phyloP scores from a whole-genome alignment of 2,329 filamentous ascomycete genomes.

The Cytospora mali region DNA sequence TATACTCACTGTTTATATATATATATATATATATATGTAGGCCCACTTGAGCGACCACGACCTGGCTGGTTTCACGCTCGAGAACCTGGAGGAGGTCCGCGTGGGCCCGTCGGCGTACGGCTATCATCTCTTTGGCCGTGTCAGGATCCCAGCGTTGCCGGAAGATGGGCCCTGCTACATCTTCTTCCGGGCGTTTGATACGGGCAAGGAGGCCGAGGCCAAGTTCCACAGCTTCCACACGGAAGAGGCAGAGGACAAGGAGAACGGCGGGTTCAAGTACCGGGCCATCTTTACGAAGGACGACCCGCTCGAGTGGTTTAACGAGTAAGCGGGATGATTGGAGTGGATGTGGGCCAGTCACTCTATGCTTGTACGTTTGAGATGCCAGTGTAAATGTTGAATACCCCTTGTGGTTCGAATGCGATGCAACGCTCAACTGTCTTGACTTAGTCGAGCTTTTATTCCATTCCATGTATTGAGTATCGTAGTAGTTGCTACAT shows the following conservation, averaged over 20 bases:
- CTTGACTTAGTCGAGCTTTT: not conserved
- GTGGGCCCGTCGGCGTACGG: constrained; percentile 51
- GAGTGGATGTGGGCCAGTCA: not conserved
- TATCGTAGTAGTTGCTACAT: not conserved
- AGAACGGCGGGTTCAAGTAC: constrained; percentile 47
- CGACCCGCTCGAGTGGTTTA: constrained; percentile 58
- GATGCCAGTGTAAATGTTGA: not conserved
- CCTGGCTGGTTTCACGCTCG: constrained; percentile 40
- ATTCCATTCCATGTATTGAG: not conserved
- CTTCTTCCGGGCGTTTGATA: constrained; percentile 52
- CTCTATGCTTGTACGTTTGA: not conserved
- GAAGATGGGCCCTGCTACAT: constrained; percentile 45
- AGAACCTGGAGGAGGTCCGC: constrained; percentile 49
- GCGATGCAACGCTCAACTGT: not conserved
- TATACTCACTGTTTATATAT: too few relatives aligned
- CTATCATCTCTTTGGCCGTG: constrained; percentile 52
- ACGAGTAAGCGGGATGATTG: constrained; percentile 40
- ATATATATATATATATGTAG: too few relatives aligned
- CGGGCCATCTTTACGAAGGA: constrained; percentile 49
- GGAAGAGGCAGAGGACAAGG: constrained; percentile 45
- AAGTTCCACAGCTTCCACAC: constrained; percentile 52
- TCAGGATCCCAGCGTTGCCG: constrained; percentile 47
- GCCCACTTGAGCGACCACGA: constrained; percentile 42
- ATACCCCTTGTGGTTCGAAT: not conserved
- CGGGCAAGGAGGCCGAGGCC: constrained; percentile 42